Evolutionary conservation across 345 rosid species (phyloP), one percentile per base, ranked within the genome.

Genomic region (Linum usitatissimum): DNA sequence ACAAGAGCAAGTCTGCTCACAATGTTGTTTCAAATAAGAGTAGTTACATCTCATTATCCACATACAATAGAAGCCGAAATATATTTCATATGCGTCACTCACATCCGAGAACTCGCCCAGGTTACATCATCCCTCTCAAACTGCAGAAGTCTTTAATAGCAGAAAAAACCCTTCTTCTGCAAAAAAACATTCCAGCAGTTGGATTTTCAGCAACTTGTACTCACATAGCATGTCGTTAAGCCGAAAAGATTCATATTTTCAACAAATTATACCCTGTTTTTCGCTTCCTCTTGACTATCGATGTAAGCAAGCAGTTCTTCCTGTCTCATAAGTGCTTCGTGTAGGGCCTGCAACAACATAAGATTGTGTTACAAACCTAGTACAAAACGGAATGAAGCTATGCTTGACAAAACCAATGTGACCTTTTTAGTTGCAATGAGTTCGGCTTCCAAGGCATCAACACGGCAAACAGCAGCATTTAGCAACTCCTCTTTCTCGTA

Each of bases 401-500:
- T 28, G 38, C 54, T 6, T 13, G 13, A 6, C 38, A 18, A 59
- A 59, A 18, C 62, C n/a, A 36, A n/a, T 0, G 5, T 5, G 73
- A 94, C 99, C 99, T 94, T 88, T 66, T 94, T 94, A 42, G 99
- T 88, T 62, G 99, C 86, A 77, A 94, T 94, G 61, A 94, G 85
- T 78, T 94, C 99, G 1, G 99, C 99, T 81, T 94, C 99, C 51
- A 94, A 78, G 21, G 95, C 97, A 62, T 94, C 99, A 64, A 94
- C 97, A 15, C 97, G 96, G 66, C 93, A 94, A 53, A 94, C 96
- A 60, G 97, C 97, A 60, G 97, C 99, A 69, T 86, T 86, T 64
- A 94, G 81, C 75, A 94, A 69, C 70, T 94, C 99, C 79, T 73
- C 99, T 83, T 94, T 94, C 83, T 94, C 97, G 14, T 55, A 85